Base-by-base conservation (phyloP, 2,329 filamentous ascomycete genomes). In the Ceratocystis ficicola region DNA sequence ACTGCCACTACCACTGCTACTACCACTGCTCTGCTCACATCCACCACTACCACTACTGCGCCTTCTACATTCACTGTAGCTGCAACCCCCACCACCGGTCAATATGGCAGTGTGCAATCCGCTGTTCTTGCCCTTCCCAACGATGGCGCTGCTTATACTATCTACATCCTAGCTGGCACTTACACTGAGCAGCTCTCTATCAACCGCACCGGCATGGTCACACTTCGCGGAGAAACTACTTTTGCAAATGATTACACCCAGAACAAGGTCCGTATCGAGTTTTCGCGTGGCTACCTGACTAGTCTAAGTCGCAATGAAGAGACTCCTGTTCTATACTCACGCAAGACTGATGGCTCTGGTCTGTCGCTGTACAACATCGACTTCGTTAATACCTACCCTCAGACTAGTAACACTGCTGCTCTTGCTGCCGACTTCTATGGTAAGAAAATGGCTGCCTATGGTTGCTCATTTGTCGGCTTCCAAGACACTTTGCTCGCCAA, bases 291-390 rank as follows among this genome's bases (percentile, higher is more conserved):
- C 66, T 41, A 57, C 52, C 30, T 65, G 8, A 65, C 52, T 22
- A 65, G 50, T 25, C 63, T 60, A 17, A 20, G 50, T 15, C 63
- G n/a, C 4, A 82, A 87, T 68, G 84, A 87, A 68, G 71, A 73
- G 66, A 85, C 76, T 1, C 77, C 74, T 0, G 78, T 78, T 0
- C 73, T 81, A 28, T 65, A 36, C 20, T 52, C 63, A 15, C 63
- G 50, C 25, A 65, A 65, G 63, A 48, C 72, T 32, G 75, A 76
- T 70, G 77, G 80, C 0, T 70, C 73, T 4, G 78, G 81, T 69
- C 78, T 86, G 66, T 81, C 80, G 69, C 74, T 86, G n/a, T 87
- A 87, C 75, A 87, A 87, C 69, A 76, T 87, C 72, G 83, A 81
- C 65, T 74, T 81, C 10, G 73, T 74, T 10, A 81, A 81, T 69